Percentiles rank a stretch among this genome's conserved stretches.
These are phyloP conservation scores for Candida orba DNA, from an alignment of 805 yeast species.

Conservation along the genomic window DNA sequence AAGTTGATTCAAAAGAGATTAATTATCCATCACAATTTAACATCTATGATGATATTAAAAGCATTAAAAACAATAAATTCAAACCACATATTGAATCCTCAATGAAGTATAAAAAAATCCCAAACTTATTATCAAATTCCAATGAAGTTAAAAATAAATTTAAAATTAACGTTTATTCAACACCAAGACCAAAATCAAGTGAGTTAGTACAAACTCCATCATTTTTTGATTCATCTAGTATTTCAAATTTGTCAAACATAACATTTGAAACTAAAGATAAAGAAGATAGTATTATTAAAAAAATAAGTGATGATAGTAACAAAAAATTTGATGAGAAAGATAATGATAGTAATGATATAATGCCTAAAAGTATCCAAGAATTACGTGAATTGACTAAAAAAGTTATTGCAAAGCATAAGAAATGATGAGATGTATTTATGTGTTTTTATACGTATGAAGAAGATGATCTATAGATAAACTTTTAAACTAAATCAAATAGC, in stretches of 20 bases:
- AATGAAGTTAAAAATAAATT: conserved; percentile 7
- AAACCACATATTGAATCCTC: conserved; percentile 18
- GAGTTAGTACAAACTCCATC: conserved; percentile 24
- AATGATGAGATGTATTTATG: neutral
- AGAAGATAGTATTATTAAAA: conserved; percentile 1
- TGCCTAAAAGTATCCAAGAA: conserved; percentile 20
- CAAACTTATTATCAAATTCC: conserved; percentile 15
- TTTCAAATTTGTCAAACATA: conserved; percentile 20
- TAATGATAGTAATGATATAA: neutral
- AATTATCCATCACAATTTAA: conserved; percentile 4
- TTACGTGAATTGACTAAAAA: conserved; percentile 19
- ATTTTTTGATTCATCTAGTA: conserved; percentile 18
- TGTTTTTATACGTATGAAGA: no score
- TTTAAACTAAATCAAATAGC: no score
- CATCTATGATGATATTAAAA: neutral
- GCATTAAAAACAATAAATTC: neutral
- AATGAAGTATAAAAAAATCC: conserved; percentile 13
- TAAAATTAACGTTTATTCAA: conserved; percentile 19
- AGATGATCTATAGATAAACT: no score
- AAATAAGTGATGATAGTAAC: neutral
- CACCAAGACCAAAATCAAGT: conserved; percentile 25
- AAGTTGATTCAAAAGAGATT: conserved; percentile 1
- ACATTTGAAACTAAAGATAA: conserved; percentile 20
- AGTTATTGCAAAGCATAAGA: conserved; percentile 19
- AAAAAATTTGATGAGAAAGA: neutral